Base-by-base conservation (phyloP, 345 rosid species). In the Lepidium didymum region DNA sequence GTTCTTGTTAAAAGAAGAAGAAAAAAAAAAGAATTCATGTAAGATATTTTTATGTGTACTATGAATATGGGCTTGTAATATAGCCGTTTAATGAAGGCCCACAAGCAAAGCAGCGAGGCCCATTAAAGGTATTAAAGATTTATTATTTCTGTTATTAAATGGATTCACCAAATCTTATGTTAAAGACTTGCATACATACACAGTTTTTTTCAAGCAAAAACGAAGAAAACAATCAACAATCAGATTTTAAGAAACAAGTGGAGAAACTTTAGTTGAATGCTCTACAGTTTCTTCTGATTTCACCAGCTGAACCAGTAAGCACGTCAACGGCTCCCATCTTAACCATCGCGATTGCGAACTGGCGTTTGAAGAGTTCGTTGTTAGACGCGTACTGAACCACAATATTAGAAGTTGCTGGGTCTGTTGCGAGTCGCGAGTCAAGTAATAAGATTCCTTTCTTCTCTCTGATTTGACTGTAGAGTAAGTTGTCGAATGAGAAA, bases 271-370 rank as follows among this genome's bases (percentile, higher is more conserved):
- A 66, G 55, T 88, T 86, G 50, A 81, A 73, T 29, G 43, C 86
- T 62, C 92, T 75, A 49, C 96, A 91, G 21, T 84, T 84, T 14
- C 21, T 74, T 67, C 96, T 81, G 34, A 89, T 76, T 64, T 88
- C 81, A 16, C 97, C 97, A 2, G 69, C 83, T 8, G 45, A 69
- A 35, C 94, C 93, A 8, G 79, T 78, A 31, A 88, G 86, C 56
- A 85, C 89, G 8, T 80, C 70, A 33, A 85, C 59, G 8, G 59
- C 55, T 34, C 85, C 88, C 86, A 88, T 42, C 79, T 83, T 91
- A 58, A 80, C 78, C 85, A 91, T 85, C 0, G 86, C 97, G 34
- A 69, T 71, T 2, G 68, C 86, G 60, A 91, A 87, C 54, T 83
- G 72, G 14, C 62, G 49, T 52, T 58, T 51, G 55, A 88, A 88